phyloP scores from a whole-genome alignment of 179 eudicot species.

The Silene noctiflora region DNA sequence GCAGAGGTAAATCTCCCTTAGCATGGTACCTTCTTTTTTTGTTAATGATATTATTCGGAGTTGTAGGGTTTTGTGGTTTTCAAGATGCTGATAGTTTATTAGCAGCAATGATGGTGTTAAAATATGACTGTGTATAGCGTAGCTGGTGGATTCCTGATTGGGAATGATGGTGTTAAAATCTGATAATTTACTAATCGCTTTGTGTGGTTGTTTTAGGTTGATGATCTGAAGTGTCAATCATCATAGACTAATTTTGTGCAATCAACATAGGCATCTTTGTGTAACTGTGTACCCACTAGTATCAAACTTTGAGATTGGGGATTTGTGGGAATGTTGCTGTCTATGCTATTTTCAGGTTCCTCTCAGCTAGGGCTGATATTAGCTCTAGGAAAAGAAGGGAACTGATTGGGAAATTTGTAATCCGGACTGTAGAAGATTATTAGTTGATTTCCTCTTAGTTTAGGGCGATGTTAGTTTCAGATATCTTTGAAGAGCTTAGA shows the following conservation, averaged over 20 bases:
- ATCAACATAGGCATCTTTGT: not conserved
- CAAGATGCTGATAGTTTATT: not conserved
- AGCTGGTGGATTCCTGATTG: no score
- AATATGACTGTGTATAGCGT: no score
- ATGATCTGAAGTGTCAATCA: no score
- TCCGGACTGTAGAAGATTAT: not conserved
- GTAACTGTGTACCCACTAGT: not conserved
- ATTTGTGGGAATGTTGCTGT: not conserved
- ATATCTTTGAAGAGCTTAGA: no score
- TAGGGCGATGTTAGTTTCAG: no score
- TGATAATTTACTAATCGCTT: no score
- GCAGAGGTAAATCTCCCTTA: slow-evolving; percentile 52
- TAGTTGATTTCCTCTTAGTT: not conserved
- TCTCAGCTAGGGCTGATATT: not conserved
- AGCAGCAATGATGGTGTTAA: not conserved
- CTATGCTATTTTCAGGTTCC: not conserved
- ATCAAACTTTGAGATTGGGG: no score
- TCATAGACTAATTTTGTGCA: not conserved
- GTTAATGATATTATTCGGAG: not conserved
- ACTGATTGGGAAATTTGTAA: not conserved
- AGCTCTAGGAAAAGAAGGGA: not conserved
- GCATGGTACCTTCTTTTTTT: not conserved
- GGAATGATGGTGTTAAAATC: no score
- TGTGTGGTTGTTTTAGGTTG: no score
- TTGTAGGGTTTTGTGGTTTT: not conserved